Percentiles rank a stretch among this genome's conserved stretches.
These are phyloP conservation scores for Proliferodiscus dingleyae DNA, from an alignment of 2,329 filamentous ascomycete genomes.

Conservation along the genomic window DNA sequence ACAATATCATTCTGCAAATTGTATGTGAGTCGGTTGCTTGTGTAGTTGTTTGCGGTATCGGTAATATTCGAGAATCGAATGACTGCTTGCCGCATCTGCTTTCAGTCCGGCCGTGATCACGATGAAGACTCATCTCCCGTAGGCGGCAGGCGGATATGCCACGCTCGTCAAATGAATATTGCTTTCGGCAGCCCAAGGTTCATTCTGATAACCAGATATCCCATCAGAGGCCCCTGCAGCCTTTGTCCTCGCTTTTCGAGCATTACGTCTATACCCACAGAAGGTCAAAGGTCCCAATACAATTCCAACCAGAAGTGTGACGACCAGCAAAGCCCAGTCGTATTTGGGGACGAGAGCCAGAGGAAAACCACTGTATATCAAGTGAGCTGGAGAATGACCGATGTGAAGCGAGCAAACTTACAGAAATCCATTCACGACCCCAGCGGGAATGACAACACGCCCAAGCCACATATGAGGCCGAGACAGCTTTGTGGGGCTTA, in stretches of 20 bases:
- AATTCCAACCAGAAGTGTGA: conserved; percentile 40
- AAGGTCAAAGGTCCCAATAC: conserved; percentile 27
- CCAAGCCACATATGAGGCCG: conserved; percentile 55
- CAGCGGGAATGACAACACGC: conserved; percentile 47
- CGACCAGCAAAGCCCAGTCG: conserved; percentile 43
- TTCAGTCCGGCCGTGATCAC: too few species aligned
- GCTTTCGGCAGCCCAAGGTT: too few species aligned
- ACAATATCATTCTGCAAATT: too few species aligned
- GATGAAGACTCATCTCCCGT: too few species aligned
- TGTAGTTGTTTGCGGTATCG: too few species aligned
- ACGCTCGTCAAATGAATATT: too few species aligned
- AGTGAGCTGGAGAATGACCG: neutral
- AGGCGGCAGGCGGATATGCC: too few species aligned
- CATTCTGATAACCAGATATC: conserved; percentile 6
- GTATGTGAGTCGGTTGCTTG: too few species aligned
- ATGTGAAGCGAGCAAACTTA: conserved; percentile 23
- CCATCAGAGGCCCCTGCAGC: neutral
- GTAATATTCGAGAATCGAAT: too few species aligned
- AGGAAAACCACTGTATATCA: conserved; percentile 46
- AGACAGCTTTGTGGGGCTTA: conserved; percentile 45
- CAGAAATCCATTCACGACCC: conserved; percentile 53
- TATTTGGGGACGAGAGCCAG: conserved; percentile 48
- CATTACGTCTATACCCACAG: conserved; percentile 8
- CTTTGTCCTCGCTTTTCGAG: conserved; percentile 4
- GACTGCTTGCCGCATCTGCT: too few species aligned